Evolutionary conservation across 2,329 filamentous ascomycete species (phyloP).

Genomic region (Hirsutella minnesotensis): DNA sequence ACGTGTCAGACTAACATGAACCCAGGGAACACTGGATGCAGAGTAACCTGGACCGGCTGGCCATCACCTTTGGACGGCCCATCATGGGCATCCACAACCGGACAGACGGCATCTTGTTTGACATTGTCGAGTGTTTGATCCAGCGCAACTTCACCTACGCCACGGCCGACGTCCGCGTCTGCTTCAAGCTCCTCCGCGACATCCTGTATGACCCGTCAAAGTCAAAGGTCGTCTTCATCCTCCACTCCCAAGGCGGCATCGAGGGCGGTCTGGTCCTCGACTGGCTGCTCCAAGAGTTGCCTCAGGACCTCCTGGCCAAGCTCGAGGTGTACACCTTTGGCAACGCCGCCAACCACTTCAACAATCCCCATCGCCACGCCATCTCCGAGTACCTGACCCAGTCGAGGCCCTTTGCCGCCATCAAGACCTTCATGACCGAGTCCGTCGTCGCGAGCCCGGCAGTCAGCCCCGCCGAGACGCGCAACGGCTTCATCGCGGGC

Average conservation of each 20-base stretch:
- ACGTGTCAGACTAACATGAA: not conserved
- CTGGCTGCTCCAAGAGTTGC: slow-evolving; percentile 62
- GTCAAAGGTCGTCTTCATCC: slow-evolving; percentile 59
- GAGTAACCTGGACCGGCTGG: slow-evolving; percentile 58
- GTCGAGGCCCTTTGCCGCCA: slow-evolving; percentile 21
- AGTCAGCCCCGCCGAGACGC: slow-evolving; percentile 6
- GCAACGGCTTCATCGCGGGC: slow-evolving; percentile 6
- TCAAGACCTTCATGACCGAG: slow-evolving; percentile 23
- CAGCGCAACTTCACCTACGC: slow-evolving; percentile 65
- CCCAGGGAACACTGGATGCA: slow-evolving; percentile 52
- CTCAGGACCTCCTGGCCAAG: slow-evolving; percentile 52
- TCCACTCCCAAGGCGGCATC: slow-evolving; percentile 70
- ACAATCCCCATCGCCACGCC: slow-evolving; percentile 53
- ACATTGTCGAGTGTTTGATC: slow-evolving; percentile 65
- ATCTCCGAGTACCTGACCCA: slow-evolving; percentile 26
- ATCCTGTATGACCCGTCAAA: slow-evolving; percentile 49
- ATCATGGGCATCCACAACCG: slow-evolving; percentile 65
- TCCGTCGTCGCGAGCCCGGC: slow-evolving; percentile 17
- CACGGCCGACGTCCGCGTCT: slow-evolving; percentile 53
- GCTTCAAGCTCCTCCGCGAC: slow-evolving; percentile 50
- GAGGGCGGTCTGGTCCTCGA: slow-evolving; percentile 63
- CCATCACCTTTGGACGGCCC: slow-evolving; percentile 59
- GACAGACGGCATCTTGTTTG: slow-evolving; percentile 64
- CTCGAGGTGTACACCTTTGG: slow-evolving; percentile 73
- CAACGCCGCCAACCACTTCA: slow-evolving; percentile 70